A percentile compares a stretch with the other conserved stretches of the same genome.
Conservation (phyloP, 768 basidiomycete species). For the Pleurotus eryngii region DNA sequence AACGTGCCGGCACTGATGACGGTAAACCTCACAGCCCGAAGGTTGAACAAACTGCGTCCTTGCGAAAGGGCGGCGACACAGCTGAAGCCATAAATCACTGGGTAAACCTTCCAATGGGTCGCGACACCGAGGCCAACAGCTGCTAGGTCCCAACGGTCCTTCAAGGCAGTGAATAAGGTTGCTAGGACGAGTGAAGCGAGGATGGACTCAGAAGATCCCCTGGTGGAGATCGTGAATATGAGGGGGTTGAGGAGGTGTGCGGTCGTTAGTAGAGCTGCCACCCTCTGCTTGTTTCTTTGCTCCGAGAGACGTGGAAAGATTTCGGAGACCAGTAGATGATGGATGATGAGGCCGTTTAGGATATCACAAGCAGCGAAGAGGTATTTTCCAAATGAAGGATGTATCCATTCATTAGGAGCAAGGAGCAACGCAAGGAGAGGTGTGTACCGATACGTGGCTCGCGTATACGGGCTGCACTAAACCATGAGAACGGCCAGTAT, state of each 20-base stretch:
- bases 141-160: conserved; percentile 56
- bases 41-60: conserved; percentile 30
- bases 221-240: conserved; percentile 93
- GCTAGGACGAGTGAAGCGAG: conserved; percentile 77
- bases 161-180: conserved; percentile 59
- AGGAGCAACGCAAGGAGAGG: conserved; percentile 84
- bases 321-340: conserved; percentile 51
- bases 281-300: conserved; percentile 3
- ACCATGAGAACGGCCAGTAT: conserved; percentile 10
- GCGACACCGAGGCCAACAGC: conserved; percentile 77
- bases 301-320: conserved; percentile 33
- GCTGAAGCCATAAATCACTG: conserved; percentile 84
- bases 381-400: conserved; percentile 88
- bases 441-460: conserved; percentile 95
- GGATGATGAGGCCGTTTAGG: conserved; percentile 70
- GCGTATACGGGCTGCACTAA: conserved; percentile 71
- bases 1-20: conserved; percentile 72
- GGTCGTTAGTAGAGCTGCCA: conserved; percentile 57
- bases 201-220: conserved; percentile 92
- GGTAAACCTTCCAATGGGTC: conserved; percentile 97
- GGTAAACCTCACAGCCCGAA: conserved; percentile 58
- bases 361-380: conserved; percentile 85
- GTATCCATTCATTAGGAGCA: conserved; percentile 75
- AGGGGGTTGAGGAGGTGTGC: conserved; percentile 91
- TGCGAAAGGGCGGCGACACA: conserved; percentile 56